phyloP scores from a whole-genome alignment of 208 protist genomes.

The Phytomonas sp. region DNA sequence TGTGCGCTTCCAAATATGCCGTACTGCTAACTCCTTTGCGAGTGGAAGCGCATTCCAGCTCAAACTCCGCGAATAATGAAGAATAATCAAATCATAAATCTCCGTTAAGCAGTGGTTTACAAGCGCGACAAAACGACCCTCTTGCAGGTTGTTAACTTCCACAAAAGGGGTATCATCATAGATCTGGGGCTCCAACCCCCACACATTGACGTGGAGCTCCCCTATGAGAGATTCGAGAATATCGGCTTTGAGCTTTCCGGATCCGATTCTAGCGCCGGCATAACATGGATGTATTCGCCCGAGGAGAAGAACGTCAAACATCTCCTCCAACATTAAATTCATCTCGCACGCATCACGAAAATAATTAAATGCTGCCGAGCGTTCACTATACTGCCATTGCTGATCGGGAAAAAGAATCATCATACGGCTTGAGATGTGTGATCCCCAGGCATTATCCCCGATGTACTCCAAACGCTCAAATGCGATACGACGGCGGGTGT shows the following conservation, averaged over 20 bases:
- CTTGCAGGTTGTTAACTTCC: constrained; percentile 49
- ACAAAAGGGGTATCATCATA: constrained; percentile 58
- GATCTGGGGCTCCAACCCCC: constrained; percentile 48
- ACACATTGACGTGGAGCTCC: constrained; percentile 51
- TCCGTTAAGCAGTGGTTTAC: constrained; percentile 82
- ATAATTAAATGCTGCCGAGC: constrained; percentile 40
- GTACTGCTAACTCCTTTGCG: constrained; percentile 66
- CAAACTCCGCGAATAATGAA: constrained; percentile 46
- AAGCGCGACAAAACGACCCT: constrained; percentile 41
- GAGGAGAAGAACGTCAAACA: constrained; percentile 69
- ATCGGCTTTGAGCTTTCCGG: constrained; percentile 76
- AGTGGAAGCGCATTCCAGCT: constrained; percentile 45
- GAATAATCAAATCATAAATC: constrained; percentile 76
- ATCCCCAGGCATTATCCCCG: constrained; percentile 72
- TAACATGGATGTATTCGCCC: constrained; percentile 23
- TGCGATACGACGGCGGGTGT: constrained; percentile 53
- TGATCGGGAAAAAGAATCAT: constrained; percentile 65
- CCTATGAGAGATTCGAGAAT: constrained; percentile 70
- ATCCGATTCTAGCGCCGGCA: constrained; percentile 17
- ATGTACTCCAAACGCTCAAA: constrained; percentile 85
- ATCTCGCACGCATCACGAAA: constrained; percentile 70
- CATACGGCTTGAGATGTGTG: constrained; percentile 51
- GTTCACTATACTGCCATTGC: constrained; percentile 71
- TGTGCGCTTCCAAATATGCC: constrained; percentile 34
- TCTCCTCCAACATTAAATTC: constrained; percentile 73